Base-by-base conservation (phyloP, 2,329 filamentous ascomycete genomes). In the Colletotrichum abscissum region DNA sequence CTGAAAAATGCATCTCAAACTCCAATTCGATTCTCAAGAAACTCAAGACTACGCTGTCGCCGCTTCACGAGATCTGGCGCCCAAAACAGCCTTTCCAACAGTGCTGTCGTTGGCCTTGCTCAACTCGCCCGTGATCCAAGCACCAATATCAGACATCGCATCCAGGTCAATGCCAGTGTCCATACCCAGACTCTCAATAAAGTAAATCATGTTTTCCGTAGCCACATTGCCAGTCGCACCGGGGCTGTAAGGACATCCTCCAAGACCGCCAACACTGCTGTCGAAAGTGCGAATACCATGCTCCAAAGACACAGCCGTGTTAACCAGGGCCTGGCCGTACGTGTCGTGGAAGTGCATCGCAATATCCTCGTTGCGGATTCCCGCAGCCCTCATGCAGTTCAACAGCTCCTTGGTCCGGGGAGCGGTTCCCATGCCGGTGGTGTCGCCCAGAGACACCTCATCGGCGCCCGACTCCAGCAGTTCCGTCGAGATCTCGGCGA, bases 281-380 rank as follows among this genome's bases (percentile, higher is more conserved):
- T 97, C 95, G 80, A 97, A 97, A 0, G 90, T 93, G 38, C 93
- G 85, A 54, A 97, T 89, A 0, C 95, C 95, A 76, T 93, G 90
- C 79, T 94, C 92, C 35, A 97, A 88, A 49, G 92, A 92, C 0
- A 95, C 91, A 12, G 94, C 91, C 5, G 92, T 92, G 79, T 97
- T 97, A 8, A 95, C 92, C n/a, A 96, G 85, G 1, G 94, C 94
- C 84, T 95, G 93, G 1, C 94, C 94, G 79, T 95, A 96, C 1
- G 95, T 97, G 79, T 97, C 94, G 81, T 97, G 95, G 78, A 97
- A 96, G 82, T 97, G 95, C 84, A 95, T 91, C 0, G 94, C 94
- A 12, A 97, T 83, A 77, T 94, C 92, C 77, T 92, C 90, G 67
- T 88, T 88, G 24, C 92, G 88, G 22, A 97, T 88, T 0, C 92